Percentiles rank a stretch among this genome's conserved stretches.
Conservation (phyloP, 1,284 basidiomycete species). For the Ustilago trichophora region DNA sequence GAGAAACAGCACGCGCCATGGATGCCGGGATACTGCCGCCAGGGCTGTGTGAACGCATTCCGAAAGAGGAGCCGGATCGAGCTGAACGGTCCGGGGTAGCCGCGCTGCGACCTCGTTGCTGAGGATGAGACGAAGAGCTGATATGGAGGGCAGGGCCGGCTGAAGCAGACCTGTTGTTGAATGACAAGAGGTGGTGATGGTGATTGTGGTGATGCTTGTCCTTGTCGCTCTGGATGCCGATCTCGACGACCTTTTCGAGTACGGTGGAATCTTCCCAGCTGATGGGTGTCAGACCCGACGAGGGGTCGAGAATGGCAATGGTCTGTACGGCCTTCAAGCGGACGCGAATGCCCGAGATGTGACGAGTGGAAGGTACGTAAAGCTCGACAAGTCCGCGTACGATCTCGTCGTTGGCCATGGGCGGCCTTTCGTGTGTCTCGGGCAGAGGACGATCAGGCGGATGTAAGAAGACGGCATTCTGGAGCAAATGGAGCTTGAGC, state of each 20-base stretch:
- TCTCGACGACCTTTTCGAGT: slow-evolving; percentile 62
- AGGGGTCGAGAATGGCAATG: slow-evolving; percentile 59
- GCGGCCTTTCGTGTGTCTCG: slow-evolving; percentile 53
- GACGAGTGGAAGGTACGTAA: slow-evolving; percentile 58
- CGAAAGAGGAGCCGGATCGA: slow-evolving; percentile 42
- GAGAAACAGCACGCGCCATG: slow-evolving; percentile 50
- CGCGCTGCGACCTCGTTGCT: slow-evolving; percentile 29
- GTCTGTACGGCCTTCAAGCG: slow-evolving; percentile 61
- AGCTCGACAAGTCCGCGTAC: slow-evolving; percentile 64
- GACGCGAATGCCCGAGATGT: slow-evolving; percentile 62
- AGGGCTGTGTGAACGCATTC: slow-evolving; percentile 36
- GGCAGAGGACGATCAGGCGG: slow-evolving; percentile 57
- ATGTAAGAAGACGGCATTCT: slow-evolving; percentile 62
- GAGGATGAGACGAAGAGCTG: slow-evolving; percentile 14
- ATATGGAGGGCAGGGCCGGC: slow-evolving; percentile 13
- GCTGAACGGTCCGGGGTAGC: slow-evolving; percentile 36
- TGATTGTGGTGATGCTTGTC: slow-evolving; percentile 25
- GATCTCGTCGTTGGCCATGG: slow-evolving; percentile 62
- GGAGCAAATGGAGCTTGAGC: slow-evolving; percentile 62
- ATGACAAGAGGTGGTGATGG: slow-evolving; percentile 10
- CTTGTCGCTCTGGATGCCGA: slow-evolving; percentile 54
- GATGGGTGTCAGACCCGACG: slow-evolving; percentile 50
- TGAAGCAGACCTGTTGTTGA: slow-evolving; percentile 34
- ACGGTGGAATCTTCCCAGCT: slow-evolving; percentile 63
- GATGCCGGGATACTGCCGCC: slow-evolving; percentile 48